Conservation (phyloP, 441 rosid species). For the Biscutella laevigata region DNA sequence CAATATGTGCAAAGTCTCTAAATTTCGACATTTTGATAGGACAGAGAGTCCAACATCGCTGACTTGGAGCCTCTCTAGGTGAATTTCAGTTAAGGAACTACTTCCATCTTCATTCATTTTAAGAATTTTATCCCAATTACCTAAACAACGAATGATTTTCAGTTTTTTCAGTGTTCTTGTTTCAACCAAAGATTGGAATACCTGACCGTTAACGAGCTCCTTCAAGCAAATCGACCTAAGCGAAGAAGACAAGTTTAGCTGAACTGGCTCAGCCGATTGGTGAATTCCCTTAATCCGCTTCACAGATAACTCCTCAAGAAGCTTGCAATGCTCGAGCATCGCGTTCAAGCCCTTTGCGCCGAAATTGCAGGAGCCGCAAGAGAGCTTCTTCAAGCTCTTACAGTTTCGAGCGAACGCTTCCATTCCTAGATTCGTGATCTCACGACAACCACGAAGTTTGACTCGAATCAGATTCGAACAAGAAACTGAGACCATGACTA, state of each 20-base stretch:
- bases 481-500: conserved; percentile 35
- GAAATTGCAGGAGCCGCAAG: conserved; percentile 42
- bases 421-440: conserved; percentile 47
- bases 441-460: conserved; percentile 65
- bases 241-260: conserved; percentile 26
- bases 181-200: conserved; percentile 40
- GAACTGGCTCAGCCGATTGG: conserved; percentile 29
- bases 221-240: conserved; percentile 49
- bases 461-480: conserved; percentile 41
- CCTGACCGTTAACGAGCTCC: conserved; percentile 53
- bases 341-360: conserved; percentile 48
- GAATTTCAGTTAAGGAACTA: conserved; percentile 36
- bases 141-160: conserved; percentile 53
- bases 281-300: conserved; percentile 43
- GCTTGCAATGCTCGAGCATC: conserved; percentile 36
- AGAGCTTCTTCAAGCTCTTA: conserved; percentile 35
- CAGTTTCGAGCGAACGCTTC: conserved; percentile 37
- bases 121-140: conserved; percentile 56
- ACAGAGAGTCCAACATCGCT: conserved; percentile 45
- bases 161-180: conserved; percentile 36
- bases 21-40: conserved; percentile 30
- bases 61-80: conserved; percentile 52
- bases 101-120: conserved; percentile 29
- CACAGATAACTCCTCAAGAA: conserved; percentile 47
- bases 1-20: conserved; percentile 44